Evolutionary conservation across 805 yeast genomes (phyloP), one percentile per base, ranked within the genome.

Genomic region (Ascoidea rubescens): DNA sequence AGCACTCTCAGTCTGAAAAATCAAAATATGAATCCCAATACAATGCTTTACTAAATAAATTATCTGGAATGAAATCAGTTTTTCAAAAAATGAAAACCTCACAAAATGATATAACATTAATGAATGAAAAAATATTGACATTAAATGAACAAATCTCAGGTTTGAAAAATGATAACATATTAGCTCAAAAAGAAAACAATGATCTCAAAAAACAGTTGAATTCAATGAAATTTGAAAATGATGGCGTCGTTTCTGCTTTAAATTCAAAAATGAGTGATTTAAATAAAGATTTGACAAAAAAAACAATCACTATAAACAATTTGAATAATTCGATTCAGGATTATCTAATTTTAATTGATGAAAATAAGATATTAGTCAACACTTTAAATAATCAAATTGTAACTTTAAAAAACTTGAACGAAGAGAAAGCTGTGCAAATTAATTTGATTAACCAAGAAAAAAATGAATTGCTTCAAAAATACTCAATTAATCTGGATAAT

Each of bases 1-100:
- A 60, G 42, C 63, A 58, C 45, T 63, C 69, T 31, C 71, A 69
- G 33, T 67, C 70, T 43, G 87, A 82, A 59, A 72, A 83, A 52
- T 82, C 76, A 49, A 73, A 75, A 33, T 71, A 76, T 32, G 79
- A 82, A 57, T 69, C 72, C 1, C 79, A 80, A 56, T 83, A 84
- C 60, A 82, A 83, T 55, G 70, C 75, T 4, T 65, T 86, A 37
- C 64, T 86, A 54, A 78, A 77, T 56, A 74, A 83, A 62, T 63
- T 86, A 16, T 77, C 87, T 1, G 77, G 86, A 2, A 84, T 85
- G 91, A 85, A 84, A 57, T 69, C 82, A 0, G 75, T 85, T 1
- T 85, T 85, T 64, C 72, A 68, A 45, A 84, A 85, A 57, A 83
- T 84, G 87, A 82, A 84, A 60, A 83, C 78, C 53, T 70, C 87